Base-by-base conservation (phyloP, 2,329 filamentous ascomycete genomes). In the Penicillium olsonii region DNA sequence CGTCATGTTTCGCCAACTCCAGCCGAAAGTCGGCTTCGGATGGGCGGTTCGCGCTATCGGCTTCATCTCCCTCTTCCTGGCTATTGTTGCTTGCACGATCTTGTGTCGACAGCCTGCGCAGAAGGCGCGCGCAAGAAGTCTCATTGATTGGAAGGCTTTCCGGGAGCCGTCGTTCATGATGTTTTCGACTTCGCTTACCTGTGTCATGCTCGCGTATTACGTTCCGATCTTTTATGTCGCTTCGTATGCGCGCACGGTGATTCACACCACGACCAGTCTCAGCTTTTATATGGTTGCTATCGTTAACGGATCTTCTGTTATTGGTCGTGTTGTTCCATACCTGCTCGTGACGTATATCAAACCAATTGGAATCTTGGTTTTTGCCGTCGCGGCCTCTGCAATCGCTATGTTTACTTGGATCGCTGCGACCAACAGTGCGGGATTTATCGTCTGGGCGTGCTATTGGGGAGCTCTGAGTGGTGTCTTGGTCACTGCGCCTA, bases 1-100 rank as follows among this genome's bases (percentile, higher is more conserved):
- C 0, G 69, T 81, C 2, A 74, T 80, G 41, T 72, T 77, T 4
- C 68, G 74, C 45, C 77, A 83, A 48, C 66, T 85, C 0, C 69
- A 84, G 6, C 78, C 81, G 0, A 71, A 70, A 17, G 68, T 85
- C 4, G 83, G 83, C 0, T 86, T 85, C 50, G 70, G 75, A 0
- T 85, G 82, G 81, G 80, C 83, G 0, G 75, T 83, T 1, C 72
- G 83, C 1, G 73, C 77, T 0, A 78, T 84, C 54, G 82, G 75
- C 0, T 77, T 86, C 39, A 73, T 85, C 20, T 80, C 64, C 0
- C 72, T 82, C 2, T 45, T 63, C 15, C 68, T 72, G 15, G 68
- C 69, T 5, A 45, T 67, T 7, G 53, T 68, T 31, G 67, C 67
- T 14, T 64, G 67, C 42, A 48, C 70, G 38, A 65, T 68, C 29